Evolutionary conservation across 495 filamentous ascomycete genomes (phyloP), one percentile per base, ranked within the genome.

Genomic region (Rhizodiscina lignyota): DNA sequence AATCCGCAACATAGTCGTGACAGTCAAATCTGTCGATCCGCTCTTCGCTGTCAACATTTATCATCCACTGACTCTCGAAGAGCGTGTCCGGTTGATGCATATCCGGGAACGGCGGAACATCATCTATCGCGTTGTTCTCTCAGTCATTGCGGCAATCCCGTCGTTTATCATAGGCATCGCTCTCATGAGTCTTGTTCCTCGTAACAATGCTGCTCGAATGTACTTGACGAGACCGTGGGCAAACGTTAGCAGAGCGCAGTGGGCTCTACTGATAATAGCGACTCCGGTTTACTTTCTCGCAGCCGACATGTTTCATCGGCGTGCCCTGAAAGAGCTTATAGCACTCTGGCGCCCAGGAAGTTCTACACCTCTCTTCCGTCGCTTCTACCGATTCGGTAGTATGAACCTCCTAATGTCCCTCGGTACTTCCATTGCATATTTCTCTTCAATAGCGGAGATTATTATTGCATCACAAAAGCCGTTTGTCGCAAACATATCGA

Each of bases 301-400:
- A 1, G 82, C 85, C 1, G 80, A 92, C 50, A 60, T 83, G 10
- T 94, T 92, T 47, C 85, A 94, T 47, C 50, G 58, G 3, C 68
- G 79, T 5, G 77, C 81, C 0, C 48, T 79, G 17, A 84, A 81
- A 50, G 85, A 93, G 46, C 62, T 94, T 16, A 60, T 62, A 38
- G 66, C 73, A 0, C 52, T 92, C 10, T 94, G 85, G 85, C 63
- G 79, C 17, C 70, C 53, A 17, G 67, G 71, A 30, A 92, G 82
- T 51, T 67, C 63, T 10, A 71, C 76, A 2, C 83, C 83, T 0
- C 46, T 89, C 4, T 44, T 79, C 17, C 67, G 74, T 37, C 61
- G 85, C 18, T 82, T 94, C 41, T 87, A 85, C 44, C 72, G 79
- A 12, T 94, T 94, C 44, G 85, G 85, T n/a, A 91, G 83, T 55